Conservation (phyloP, 768 basidiomycete genomes). For the Ramaria rubella region DNA sequence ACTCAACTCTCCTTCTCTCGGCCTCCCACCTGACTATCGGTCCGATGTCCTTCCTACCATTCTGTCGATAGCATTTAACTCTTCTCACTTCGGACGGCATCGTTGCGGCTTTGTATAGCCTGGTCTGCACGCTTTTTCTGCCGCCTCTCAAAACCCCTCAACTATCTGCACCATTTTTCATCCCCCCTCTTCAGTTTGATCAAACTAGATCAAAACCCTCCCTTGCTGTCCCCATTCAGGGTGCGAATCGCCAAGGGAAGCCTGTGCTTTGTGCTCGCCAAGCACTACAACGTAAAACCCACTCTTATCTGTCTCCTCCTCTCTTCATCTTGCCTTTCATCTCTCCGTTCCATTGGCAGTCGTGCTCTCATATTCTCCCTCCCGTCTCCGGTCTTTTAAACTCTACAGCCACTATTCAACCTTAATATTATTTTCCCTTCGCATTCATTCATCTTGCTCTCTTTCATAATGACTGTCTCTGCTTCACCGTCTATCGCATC, state of each 20-base stretch:
- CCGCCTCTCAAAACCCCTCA: neutral
- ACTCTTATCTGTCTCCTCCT: neutral
- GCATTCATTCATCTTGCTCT: too few relatives aligned
- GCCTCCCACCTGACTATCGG: neutral
- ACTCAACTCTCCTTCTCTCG: neutral
- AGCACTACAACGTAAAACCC: too few relatives aligned
- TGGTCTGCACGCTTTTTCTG: neutral
- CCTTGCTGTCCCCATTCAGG: neutral
- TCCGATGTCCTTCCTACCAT: neutral
- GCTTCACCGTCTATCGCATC: neutral
- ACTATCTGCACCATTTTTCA: too few relatives aligned
- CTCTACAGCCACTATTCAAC: too few relatives aligned
- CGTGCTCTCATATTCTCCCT: too few relatives aligned
- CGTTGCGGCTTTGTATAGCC: neutral
- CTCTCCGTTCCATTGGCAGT: neutral
- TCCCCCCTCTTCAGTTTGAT: too few relatives aligned
- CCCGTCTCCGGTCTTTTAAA: too few relatives aligned
- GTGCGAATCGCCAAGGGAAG: too few relatives aligned
- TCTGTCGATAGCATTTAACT: neutral
- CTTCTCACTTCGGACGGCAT: neutral
- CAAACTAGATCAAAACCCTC: neutral
- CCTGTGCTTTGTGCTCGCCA: too few relatives aligned
- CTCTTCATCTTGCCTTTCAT: neutral
- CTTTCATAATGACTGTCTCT: conserved; percentile 8
- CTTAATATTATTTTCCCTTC: too few relatives aligned